Evolutionary conservation across 2,329 filamentous ascomycete genomes (phyloP).

Genomic region (Madurella fahalii): DNA sequence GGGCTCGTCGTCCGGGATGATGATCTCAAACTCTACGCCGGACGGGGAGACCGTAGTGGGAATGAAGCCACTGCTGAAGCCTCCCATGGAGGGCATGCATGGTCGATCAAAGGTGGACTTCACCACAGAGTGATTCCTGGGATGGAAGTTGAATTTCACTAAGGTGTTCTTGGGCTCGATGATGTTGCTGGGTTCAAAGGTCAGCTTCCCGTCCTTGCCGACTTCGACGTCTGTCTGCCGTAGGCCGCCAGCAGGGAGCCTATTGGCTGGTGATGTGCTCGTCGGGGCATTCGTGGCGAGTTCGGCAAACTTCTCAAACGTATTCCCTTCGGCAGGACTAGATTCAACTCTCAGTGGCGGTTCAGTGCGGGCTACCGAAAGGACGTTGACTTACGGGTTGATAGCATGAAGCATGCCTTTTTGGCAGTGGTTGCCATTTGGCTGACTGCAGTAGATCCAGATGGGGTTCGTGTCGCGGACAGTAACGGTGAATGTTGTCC

Average conservation of each 20-base stretch:
- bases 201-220: slow-evolving; percentile 30
- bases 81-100: slow-evolving; percentile 36
- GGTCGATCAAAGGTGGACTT: slow-evolving; percentile 39
- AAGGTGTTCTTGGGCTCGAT: slow-evolving; percentile 32
- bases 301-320: slow-evolving; percentile 33
- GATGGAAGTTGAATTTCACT: slow-evolving; percentile 36
- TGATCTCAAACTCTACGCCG: slow-evolving; percentile 32
- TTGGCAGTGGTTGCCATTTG: slow-evolving; percentile 43
- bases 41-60: slow-evolving; percentile 32
- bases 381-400: slow-evolving; percentile 32
- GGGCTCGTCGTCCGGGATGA: slow-evolving; percentile 31
- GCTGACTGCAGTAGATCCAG: slow-evolving; percentile 47
- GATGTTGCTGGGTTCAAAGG: slow-evolving; percentile 34
- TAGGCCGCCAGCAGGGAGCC: slow-evolving; percentile 32
- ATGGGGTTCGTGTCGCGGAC: slow-evolving; percentile 44
- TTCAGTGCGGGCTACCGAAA: background rate
- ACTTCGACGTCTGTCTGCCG: slow-evolving; percentile 34
- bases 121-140: slow-evolving; percentile 36
- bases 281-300: slow-evolving; percentile 23
- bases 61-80: slow-evolving; percentile 39
- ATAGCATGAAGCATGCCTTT: slow-evolving; percentile 38
- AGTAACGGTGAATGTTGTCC: slow-evolving; percentile 41
- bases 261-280: slow-evolving; percentile 30
- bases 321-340: slow-evolving; percentile 29
- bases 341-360: slow-evolving; percentile 22